A percentile compares a stretch with the other conserved stretches of the same genome.
These are phyloP conservation scores for Neofusicoccum kwambonambiense DNA, from an alignment of 2,329 filamentous ascomycete genomes.

Conservation along the genomic window DNA sequence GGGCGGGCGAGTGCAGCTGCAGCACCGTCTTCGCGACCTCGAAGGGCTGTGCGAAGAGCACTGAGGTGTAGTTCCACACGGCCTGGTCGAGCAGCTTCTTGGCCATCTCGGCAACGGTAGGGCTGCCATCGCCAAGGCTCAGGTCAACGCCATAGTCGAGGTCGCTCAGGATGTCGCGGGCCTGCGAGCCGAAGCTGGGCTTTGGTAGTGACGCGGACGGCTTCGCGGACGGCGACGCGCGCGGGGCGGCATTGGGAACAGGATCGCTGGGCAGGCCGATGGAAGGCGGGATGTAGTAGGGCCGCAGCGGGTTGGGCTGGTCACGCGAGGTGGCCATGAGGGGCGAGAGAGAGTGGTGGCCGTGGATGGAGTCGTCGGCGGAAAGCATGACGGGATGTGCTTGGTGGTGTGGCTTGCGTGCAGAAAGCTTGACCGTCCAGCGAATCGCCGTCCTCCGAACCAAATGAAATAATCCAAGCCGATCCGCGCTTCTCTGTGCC, in stretches of 20 bases:
- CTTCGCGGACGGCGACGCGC: constrained; percentile 32
- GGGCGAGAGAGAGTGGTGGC: constrained; percentile 13
- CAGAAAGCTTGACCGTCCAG: constrained; percentile 15
- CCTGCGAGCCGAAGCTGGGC: constrained; percentile 59
- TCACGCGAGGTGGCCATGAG: constrained; percentile 46
- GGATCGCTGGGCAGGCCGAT: constrained; percentile 58
- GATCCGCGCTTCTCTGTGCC: background rate
- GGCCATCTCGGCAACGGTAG: constrained; percentile 66
- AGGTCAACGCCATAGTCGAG: constrained; percentile 90
- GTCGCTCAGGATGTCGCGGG: constrained; percentile 83
- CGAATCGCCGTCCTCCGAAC: constrained; percentile 16
- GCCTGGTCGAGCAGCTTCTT: constrained; percentile 80
- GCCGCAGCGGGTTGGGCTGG: constrained; percentile 62
- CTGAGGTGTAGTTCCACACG: constrained; percentile 86
- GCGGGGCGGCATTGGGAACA: constrained; percentile 31
- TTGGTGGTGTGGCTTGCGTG: constrained; percentile 10
- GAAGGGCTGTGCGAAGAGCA: constrained; percentile 90
- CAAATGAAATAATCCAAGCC: constrained; percentile 13
- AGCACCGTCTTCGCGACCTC: constrained; percentile 94
- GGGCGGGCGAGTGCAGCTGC: constrained; percentile 64
- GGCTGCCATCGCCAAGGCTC: constrained; percentile 70
- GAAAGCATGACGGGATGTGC: constrained; percentile 8
- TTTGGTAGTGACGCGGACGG: constrained; percentile 37
- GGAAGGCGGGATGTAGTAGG: constrained; percentile 70
- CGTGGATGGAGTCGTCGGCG: background rate